Base-by-base conservation (phyloP, 2,329 filamentous ascomycete species). In the Aspergillus luchuensis region DNA sequence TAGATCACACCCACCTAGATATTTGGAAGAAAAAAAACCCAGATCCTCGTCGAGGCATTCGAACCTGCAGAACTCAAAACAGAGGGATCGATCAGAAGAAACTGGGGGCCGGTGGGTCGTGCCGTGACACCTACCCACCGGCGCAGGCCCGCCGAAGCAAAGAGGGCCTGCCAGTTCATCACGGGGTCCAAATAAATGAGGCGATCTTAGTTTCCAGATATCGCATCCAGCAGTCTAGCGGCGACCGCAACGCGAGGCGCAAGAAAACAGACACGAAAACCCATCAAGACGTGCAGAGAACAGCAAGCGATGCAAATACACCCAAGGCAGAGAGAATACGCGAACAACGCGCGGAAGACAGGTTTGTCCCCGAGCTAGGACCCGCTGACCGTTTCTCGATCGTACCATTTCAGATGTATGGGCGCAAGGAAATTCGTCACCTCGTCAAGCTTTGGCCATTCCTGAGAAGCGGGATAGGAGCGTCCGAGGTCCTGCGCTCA, bases 401-500 rank as follows among this genome's bases (percentile, higher is more conserved):
- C 52, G 13, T 47, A 56, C 58, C 56, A 36, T 47, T 59, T 64
- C 53, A 62, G 63, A 57, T 61, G 59, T 62, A 65, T 64, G 52
- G 56, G 54, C 54, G 50, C 63, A 67, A 67, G 63, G 60, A 69
- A 67, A 68, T 67, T 73, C 70, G 66, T 73, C 65, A 73, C 69
- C 67, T 73, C 70, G 62, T 68, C 56, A 64, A 60, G 43, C 54
- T 63, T 50, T 51, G 55, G 50, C 57, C 60, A 53, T 66, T 65
- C 38, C 56, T 59, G 50, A 45, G 49, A 38, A 21, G 41, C 48
- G 17, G 48, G 39, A 36, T 61, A 56, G 51, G 48, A 59, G 43
- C 53, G 53, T 38, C 56, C 21, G 25, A 36, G 41, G 28, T 33
- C 51, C 54, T 25, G n/a, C 19, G 57, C 50, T 84, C 88, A 99